These are phyloP conservation scores for Saccharomyces pastorianus DNA, from an alignment of 1,139 yeast genomes.

Conservation along the genomic window DNA sequence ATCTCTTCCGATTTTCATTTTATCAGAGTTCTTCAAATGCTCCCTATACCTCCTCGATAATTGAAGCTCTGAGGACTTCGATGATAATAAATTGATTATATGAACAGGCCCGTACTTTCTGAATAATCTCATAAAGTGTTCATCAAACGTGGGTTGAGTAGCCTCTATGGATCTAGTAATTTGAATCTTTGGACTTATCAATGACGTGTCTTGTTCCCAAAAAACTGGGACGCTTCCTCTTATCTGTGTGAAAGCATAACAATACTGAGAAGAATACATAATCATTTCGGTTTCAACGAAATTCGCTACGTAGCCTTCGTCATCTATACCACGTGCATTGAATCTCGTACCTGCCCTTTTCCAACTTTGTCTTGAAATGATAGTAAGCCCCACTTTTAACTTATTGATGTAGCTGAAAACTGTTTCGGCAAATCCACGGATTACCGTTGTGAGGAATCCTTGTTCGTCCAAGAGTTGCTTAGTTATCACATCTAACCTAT, in stretches of 20 bases:
- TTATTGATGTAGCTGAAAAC: conserved; percentile 44
- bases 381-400: conserved; percentile 55
- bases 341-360: conserved; percentile 92
- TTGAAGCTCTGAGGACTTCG: conserved; percentile 69
- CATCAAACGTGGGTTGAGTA: conserved; percentile 80
- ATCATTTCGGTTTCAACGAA: conserved; percentile 92
- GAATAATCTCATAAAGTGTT: conserved; percentile 64
- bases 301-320: conserved; percentile 90
- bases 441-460: conserved; percentile 80
- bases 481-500: conserved; percentile 54
- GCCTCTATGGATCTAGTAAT: conserved; percentile 86
- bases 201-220: conserved; percentile 94
- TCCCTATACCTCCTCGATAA: conserved; percentile 60
- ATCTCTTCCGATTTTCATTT: conserved; percentile 37
- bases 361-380: conserved; percentile 91
- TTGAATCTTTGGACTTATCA: conserved; percentile 76
- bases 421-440: conserved; percentile 90
- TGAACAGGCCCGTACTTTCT: conserved; percentile 81
- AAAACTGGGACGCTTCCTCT: conserved; percentile 94
- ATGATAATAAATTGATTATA: conserved; percentile 72
- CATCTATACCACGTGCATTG: conserved; percentile 92
- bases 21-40: conserved; percentile 37
- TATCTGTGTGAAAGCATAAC: conserved; percentile 74
- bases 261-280: conserved; percentile 46
- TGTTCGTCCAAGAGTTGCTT: conserved; percentile 59